Evolutionary conservation across 805 yeast species (phyloP).

Genomic region (Kregervanrija fluxuum): DNA sequence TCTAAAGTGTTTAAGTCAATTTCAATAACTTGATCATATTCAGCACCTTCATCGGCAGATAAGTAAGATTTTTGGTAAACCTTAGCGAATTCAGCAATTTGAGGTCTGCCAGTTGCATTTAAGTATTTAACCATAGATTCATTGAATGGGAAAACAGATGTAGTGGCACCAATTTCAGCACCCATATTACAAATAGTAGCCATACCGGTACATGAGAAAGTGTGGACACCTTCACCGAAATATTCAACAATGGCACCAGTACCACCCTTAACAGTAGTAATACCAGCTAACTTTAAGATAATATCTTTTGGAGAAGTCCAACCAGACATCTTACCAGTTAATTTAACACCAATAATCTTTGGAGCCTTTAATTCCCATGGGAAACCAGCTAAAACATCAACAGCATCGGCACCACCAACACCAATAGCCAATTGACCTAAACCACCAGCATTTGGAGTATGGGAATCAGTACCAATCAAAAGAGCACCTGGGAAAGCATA

Average conservation of each 20-base stretch:
- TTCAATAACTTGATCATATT: slow-evolving; percentile 89
- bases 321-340: slow-evolving; percentile 82
- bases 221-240: slow-evolving; percentile 89
- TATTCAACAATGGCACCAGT: slow-evolving; percentile 95
- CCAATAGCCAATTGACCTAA: slow-evolving; percentile 98
- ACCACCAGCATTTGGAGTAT: slow-evolving; percentile 99
- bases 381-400: slow-evolving; percentile 91
- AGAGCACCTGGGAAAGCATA: slow-evolving; percentile 94
- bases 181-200: slow-evolving; percentile 99
- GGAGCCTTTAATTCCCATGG: slow-evolving; percentile 99
- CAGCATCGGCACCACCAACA: slow-evolving; percentile 99
- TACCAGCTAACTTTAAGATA: slow-evolving; percentile 86
- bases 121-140: slow-evolving; percentile 48
- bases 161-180: slow-evolving; percentile 98
- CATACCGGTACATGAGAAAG: slow-evolving; percentile 96
- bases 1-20: slow-evolving; percentile 80
- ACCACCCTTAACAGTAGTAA: slow-evolving; percentile 94
- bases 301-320: slow-evolving; percentile 98
- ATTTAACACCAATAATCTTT: slow-evolving; percentile 85
- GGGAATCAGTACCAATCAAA: slow-evolving; percentile 98
- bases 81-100: slow-evolving; percentile 72
- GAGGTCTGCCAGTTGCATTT: slow-evolving; percentile 74
- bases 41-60: slow-evolving; percentile 79
- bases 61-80: slow-evolving; percentile 42
- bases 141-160: slow-evolving; percentile 92